Base-by-base conservation (phyloP, 2,329 filamentous ascomycete species). In the Whalleya microplaca region DNA sequence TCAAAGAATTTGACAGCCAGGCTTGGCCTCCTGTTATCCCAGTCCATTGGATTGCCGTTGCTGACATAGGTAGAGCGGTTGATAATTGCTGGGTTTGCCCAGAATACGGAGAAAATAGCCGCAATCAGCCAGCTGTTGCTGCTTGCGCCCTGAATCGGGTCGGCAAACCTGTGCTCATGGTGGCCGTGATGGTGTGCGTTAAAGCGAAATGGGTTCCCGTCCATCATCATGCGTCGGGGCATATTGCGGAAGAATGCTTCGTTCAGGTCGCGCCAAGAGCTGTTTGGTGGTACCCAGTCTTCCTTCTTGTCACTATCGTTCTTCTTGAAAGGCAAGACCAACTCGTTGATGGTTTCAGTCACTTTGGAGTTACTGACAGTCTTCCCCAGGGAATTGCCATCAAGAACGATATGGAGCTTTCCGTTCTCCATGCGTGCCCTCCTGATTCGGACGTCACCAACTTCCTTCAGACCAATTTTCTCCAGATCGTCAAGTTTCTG, bases 51-150 rank as follows among this genome's bases (percentile, higher is more conserved):
- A 60, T 42, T 63, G n/a, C 45, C 41, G n/a, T 45, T n/a, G 20
- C 45, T 44, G 43, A 42, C 57, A 29, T 64, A 62, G 2, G 69
- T 69, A 21, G 70, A 66, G 12, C 75, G 74, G 66, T 77, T 76
- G 69, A 78, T 78, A 52, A 64, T 53, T n/a, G 65, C 61, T 2
- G 76, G 76, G 64, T 77, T 71, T 8, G 76, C 68, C 76, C 76
- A 79, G 66, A 73, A 75, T 51, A 78, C 75, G 37, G 75, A 75
- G 71, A 77, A 78, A 53, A 79, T 65, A 12, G 76, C 76, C 0
- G 76, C 71, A 56, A 79, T 71, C 16, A 78, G 69, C 76, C 76
- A 79, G 62, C 70, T 73, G 71, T 78, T 76, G 61, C 63, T 69
- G 18, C 66, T 61, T 41, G 75, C 75, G 42, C 76, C 76, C 70